Base-by-base conservation (phyloP, 2,329 filamentous ascomycete species). In the Arthrocladium fulminans region DNA sequence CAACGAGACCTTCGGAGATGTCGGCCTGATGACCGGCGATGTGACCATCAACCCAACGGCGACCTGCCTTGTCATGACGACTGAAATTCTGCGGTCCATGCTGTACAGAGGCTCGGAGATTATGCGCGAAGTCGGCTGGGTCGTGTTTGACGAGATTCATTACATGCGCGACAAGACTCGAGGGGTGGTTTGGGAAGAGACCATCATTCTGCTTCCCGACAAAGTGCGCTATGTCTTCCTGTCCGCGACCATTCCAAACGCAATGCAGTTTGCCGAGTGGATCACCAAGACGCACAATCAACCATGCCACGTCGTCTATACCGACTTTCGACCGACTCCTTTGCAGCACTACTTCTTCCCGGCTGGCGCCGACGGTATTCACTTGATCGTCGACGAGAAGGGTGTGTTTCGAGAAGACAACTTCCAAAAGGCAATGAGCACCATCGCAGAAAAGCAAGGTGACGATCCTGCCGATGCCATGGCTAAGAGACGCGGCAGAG, bases 221-320 rank as follows among this genome's bases (percentile, higher is more conserved):
- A 97, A 98, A 76, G 94, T 98, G 57, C 86, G 88, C 70, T 98
- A 97, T 63, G 94, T 98, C 48, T 98, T 98, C 68, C 73, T 98
- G 52, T 98, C 94, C 25, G 92, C 92, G 54, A 98, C 94, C 1
- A 98, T 98, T 54, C 92, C 92, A 47, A 98, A 98, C 63, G 89
- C 92, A 45, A 96, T 97, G 79, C 92, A 98, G 67, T 98, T 98
- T 61, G 92, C 92, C 58, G 90, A 98, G 67, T 98, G 92, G 92
- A 94, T 98, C 60, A 88, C 86, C 59, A 97, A 97, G 71, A 97
- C 90, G 50, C 94, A 98, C 66, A 85, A 86, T 56, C 94, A 98
- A 63, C 90, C 92, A 5, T 98, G 92, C 59, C 94, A 98, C 74
- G 94, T 98, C 54, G 92, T 98, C 2, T 98, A 98, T 67, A 98